phyloP scores from a whole-genome alignment of 306 rosid species.

The Trifolium dubium region DNA sequence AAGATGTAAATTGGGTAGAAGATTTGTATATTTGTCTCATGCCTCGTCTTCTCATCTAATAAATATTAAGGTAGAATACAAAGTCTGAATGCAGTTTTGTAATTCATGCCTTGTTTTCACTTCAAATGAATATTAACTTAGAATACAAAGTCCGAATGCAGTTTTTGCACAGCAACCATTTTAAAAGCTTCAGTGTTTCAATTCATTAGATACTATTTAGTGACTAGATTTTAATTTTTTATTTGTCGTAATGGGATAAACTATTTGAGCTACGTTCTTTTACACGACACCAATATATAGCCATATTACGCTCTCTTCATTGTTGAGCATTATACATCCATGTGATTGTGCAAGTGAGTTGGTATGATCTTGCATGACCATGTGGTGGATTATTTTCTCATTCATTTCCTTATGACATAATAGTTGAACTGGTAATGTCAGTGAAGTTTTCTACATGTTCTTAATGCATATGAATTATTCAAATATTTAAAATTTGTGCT shows the following conservation, averaged over 20 bases:
- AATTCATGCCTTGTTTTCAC: background rate
- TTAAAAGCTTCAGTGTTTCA: background rate
- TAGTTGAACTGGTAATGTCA: slow-evolving; percentile 7
- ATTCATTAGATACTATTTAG: background rate
- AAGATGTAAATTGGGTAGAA: slow-evolving; percentile 22
- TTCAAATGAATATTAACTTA: background rate
- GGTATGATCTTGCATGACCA: slow-evolving; percentile 11
- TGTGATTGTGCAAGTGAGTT: slow-evolving; percentile 25
- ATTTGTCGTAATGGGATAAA: background rate
- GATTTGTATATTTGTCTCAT: slow-evolving; percentile 26
- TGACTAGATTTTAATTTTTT: slow-evolving; percentile 5
- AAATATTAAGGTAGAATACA: background rate
- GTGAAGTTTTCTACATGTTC: slow-evolving; percentile 38
- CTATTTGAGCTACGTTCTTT: slow-evolving; percentile 2
- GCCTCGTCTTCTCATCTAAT: background rate
- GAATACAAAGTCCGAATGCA: background rate
- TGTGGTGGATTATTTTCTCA: slow-evolving; percentile 1
- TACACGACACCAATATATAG: slow-evolving; percentile 2
- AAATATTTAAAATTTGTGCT: slow-evolving; percentile 49
- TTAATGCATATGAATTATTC: slow-evolving; percentile 36
- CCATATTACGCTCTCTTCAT: slow-evolving; percentile 16
- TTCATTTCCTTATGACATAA: background rate
- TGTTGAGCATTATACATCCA: slow-evolving; percentile 12
- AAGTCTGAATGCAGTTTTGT: background rate
- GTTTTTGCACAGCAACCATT: background rate